These are phyloP conservation scores for Osmozyma mogii DNA, from an alignment of 805 yeast species.

Conservation along the genomic window DNA sequence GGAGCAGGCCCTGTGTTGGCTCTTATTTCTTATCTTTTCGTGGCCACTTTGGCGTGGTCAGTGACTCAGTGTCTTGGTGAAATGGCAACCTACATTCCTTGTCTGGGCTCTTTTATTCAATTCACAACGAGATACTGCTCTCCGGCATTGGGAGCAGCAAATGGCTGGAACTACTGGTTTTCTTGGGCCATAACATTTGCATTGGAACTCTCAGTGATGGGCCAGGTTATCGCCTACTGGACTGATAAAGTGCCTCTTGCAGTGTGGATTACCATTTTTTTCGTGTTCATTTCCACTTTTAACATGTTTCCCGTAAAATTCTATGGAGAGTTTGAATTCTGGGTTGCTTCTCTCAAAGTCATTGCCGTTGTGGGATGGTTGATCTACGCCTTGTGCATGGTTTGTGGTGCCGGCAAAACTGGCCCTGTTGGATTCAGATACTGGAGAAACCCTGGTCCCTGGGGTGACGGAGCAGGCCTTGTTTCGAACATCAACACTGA, in stretches of 20 bases:
- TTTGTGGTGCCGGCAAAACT: constrained; percentile 61
- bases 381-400: constrained; percentile 60
- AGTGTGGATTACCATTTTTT: constrained; percentile 66
- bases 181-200: constrained; percentile 75
- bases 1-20: constrained; percentile 64
- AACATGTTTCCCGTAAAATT: constrained; percentile 62
- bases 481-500: constrained; percentile 44
- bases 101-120: constrained; percentile 60
- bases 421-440: constrained; percentile 76
- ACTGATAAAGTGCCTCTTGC: constrained; percentile 61
- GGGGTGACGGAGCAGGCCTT: constrained; percentile 47
- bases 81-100: constrained; percentile 73
- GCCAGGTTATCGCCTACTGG: constrained; percentile 58
- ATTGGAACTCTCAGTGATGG: constrained; percentile 63
- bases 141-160: constrained; percentile 66
- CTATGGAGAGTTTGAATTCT: constrained; percentile 72
- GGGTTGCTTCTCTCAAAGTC: constrained; percentile 63
- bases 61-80: constrained; percentile 72
- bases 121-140: constrained; percentile 62
- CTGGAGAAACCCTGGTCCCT: constrained; percentile 75
- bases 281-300: constrained; percentile 42
- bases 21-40: constrained; percentile 55
- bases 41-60: constrained; percentile 56
- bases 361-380: constrained; percentile 66
- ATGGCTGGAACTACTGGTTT: constrained; percentile 70